These are phyloP conservation scores for Penicillium steckii DNA, from an alignment of 495 filamentous ascomycete species.

Conservation along the genomic window DNA sequence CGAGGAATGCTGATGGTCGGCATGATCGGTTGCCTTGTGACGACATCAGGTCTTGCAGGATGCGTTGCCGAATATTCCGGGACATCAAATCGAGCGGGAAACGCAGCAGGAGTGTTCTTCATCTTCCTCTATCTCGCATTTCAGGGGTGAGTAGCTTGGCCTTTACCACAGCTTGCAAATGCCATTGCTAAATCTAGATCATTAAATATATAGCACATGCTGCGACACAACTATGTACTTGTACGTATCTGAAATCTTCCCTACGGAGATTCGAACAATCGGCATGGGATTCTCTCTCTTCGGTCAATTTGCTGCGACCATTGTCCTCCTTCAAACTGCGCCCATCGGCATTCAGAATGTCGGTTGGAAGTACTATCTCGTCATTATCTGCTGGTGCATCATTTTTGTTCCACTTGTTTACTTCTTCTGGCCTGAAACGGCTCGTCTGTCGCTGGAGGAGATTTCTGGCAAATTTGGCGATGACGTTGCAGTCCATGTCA, in stretches of 20 bases:
- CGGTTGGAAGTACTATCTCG: slow-evolving; percentile 49
- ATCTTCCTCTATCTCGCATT: slow-evolving; percentile 49
- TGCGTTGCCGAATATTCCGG: slow-evolving; percentile 42
- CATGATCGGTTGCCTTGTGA: slow-evolving; percentile 33
- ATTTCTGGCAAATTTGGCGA: slow-evolving; percentile 44
- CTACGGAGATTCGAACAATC: slow-evolving; percentile 46
- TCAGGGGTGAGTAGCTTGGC: slow-evolving; percentile 29
- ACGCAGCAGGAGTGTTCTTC: slow-evolving; percentile 46
- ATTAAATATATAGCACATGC: slow-evolving; percentile 29
- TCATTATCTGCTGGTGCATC: slow-evolving; percentile 46
- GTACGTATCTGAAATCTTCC: slow-evolving; percentile 52
- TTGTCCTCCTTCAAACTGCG: slow-evolving; percentile 41
- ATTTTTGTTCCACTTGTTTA: slow-evolving; percentile 45
- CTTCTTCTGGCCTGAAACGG: slow-evolving; percentile 58
- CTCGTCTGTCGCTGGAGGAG: slow-evolving; percentile 50
- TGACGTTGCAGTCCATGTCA: slow-evolving; percentile 38
- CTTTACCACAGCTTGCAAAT: too few species aligned
- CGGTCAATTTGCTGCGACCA: slow-evolving; percentile 39
- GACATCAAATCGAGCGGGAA: slow-evolving; percentile 43
- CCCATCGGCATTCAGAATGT: slow-evolving; percentile 44
- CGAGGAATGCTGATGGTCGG: slow-evolving; percentile 47
- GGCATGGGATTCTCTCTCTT: slow-evolving; percentile 48
- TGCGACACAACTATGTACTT: slow-evolving; percentile 53
- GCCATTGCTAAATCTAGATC: too few species aligned
- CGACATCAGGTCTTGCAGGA: slow-evolving; percentile 40